phyloP scores from a whole-genome alignment of 2,329 filamentous ascomycete species.

The Rutstroemia sp. region DNA sequence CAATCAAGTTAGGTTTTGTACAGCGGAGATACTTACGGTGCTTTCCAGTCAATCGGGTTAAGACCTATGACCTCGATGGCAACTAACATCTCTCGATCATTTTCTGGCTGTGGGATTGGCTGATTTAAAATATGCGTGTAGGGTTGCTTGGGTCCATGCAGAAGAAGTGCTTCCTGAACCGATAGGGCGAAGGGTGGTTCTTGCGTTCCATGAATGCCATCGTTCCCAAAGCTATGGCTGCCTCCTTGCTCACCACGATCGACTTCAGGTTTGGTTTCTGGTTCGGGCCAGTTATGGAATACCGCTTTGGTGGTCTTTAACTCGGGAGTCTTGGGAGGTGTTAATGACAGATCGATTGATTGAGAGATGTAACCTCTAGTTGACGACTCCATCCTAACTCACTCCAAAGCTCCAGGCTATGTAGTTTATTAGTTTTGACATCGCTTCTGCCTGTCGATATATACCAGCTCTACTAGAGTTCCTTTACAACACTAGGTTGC shows the following conservation, averaged over 20 bases:
- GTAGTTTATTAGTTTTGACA: too few relatives aligned
- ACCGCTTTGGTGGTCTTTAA: conserved; percentile 2
- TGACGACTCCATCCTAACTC: not conserved
- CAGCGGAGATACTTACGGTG: conserved; percentile 61
- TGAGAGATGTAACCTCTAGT: conserved; percentile 15
- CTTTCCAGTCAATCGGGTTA: conserved; percentile 78
- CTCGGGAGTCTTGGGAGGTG: conserved; percentile 19
- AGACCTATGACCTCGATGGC: conserved; percentile 52
- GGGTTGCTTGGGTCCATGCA: conserved; percentile 42
- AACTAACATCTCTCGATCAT: conserved; percentile 56
- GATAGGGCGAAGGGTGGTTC: conserved; percentile 10
- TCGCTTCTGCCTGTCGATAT: too few relatives aligned
- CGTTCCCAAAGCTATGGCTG: not conserved
- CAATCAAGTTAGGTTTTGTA: not conserved
- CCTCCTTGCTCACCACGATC: not conserved
- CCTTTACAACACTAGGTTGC: too few relatives aligned
- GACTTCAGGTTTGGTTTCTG: conserved; percentile 17
- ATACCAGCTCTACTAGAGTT: too few relatives aligned
- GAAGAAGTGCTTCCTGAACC: conserved; percentile 40
- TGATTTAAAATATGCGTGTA: conserved; percentile 41
- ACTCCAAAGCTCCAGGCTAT: too few relatives aligned
- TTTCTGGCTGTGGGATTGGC: conserved; percentile 39
- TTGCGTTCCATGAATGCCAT: not conserved
- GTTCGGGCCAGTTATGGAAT: conserved; percentile 21
- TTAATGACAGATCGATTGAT: conserved; percentile 16